phyloP scores from a whole-genome alignment of 139 green algal species.

The Ostreobium quekettii region DNA sequence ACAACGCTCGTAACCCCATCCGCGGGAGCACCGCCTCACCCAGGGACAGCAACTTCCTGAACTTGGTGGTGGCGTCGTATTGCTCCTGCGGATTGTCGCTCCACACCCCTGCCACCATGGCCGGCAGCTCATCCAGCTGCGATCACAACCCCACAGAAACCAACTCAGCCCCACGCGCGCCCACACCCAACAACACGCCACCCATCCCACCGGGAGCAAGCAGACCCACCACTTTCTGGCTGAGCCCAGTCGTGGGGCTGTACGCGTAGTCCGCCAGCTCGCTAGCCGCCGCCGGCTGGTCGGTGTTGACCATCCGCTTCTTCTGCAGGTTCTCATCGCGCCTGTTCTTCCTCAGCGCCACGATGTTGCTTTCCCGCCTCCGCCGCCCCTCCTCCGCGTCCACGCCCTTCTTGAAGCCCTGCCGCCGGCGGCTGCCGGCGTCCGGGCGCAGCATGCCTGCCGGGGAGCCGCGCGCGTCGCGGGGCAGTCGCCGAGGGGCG shows the following conservation, averaged over 20 bases:
- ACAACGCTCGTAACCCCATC: no score
- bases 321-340: conserved; percentile 97
- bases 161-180: not conserved
- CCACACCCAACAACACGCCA: not conserved
- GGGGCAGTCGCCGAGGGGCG: no score
- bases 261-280: not conserved
- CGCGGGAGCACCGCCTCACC: conserved; percentile 47
- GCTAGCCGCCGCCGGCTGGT: not conserved
- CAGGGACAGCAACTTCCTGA: conserved; percentile 97
- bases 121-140: conserved; percentile 85
- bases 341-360: conserved; percentile 94
- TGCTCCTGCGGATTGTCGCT: conserved; percentile 70
- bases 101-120: conserved; percentile 87
- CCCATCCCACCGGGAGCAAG: no score
- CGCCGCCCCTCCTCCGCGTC: conserved; percentile 85
- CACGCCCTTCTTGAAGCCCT: conserved; percentile 78
- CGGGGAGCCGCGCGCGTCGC: no score
- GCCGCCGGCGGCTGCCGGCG: no score
- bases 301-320: conserved; percentile 67
- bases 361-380: conserved; percentile 95
- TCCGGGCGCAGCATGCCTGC: no score
- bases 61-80: conserved; percentile 93
- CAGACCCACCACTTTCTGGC: no score
- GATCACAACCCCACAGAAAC: conserved; percentile 11
- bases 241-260: not conserved